Evolutionary conservation across 106 monocot genomes (phyloP).

Genomic region (Dioscorea alata): DNA sequence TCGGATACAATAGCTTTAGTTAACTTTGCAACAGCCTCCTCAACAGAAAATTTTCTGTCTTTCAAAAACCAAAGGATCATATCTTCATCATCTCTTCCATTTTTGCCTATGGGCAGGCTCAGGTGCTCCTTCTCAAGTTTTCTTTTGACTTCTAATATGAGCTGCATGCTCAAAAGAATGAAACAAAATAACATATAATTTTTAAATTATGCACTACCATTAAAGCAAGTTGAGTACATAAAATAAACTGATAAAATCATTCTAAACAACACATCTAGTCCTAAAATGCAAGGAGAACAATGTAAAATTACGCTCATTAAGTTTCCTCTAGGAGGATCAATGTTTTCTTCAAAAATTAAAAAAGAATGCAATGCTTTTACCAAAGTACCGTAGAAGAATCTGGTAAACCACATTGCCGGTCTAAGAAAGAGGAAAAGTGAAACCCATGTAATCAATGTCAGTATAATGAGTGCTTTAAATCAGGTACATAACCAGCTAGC

Average conservation of each 20-base stretch:
- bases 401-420: background rate
- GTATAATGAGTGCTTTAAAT: constrained; percentile 12
- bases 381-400: background rate
- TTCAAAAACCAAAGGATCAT: constrained; percentile 85
- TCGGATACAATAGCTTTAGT: constrained; percentile 85
- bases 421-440: background rate
- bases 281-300: background rate
- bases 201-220: too few species aligned
- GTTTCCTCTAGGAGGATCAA: background rate
- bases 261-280: background rate
- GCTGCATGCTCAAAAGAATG: constrained; percentile 24
- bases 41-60: constrained; percentile 77
- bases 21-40: constrained; percentile 66
- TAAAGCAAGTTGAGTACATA: background rate
- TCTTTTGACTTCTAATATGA: constrained; percentile 80
- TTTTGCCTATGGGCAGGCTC: constrained; percentile 55
- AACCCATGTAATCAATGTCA: background rate
- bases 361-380: background rate
- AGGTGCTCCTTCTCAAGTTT: constrained; percentile 54
- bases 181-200: too few species aligned
- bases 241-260: background rate
- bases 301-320: background rate
- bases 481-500: constrained; percentile 15
- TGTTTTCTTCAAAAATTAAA: background rate
- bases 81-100: constrained; percentile 72